phyloP scores from a whole-genome alignment of 1,139 yeast species.

The Saccharomyces hybrid region DNA sequence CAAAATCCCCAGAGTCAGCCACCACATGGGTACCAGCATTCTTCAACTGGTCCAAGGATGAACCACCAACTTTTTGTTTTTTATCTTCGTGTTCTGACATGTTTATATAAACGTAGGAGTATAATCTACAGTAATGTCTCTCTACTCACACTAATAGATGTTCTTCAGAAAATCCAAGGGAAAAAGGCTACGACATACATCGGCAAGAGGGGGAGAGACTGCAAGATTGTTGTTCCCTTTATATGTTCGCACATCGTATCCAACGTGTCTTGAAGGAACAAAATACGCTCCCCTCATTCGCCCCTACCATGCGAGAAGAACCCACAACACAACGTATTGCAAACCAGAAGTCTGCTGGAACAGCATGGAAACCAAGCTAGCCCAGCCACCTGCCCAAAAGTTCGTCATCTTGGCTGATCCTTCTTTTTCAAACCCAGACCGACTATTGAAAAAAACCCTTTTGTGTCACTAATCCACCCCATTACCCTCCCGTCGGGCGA shows the following conservation, averaged over 20 bases:
- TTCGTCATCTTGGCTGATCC: neutral
- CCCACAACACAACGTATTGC: neutral
- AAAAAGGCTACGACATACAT: neutral
- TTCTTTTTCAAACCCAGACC: neutral
- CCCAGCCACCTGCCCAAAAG: neutral
- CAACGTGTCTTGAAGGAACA: neutral
- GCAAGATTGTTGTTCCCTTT: neutral
- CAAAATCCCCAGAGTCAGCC: slow-evolving; percentile 98
- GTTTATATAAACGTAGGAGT: neutral
- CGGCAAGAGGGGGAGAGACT: neutral
- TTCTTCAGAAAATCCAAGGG: too few relatives aligned
- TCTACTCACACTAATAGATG: neutral
- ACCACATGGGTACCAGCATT: slow-evolving; percentile 92
- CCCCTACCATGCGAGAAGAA: neutral
- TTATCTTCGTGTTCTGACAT: slow-evolving; percentile 25
- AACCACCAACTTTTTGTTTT: slow-evolving; percentile 45
- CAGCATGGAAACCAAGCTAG: neutral
- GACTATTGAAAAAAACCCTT: neutral
- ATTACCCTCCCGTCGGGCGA: neutral
- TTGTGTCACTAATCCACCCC: neutral
- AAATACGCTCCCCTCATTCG: neutral
- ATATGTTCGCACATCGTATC: neutral
- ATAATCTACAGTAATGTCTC: neutral
- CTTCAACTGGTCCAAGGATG: slow-evolving; percentile 71
- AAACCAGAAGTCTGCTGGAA: neutral